A percentile compares a stretch with the other conserved stretches of the same genome.
These are phyloP conservation scores for Yamadazyma epiphylla DNA, from an alignment of 1,139 yeast genomes.

Conservation along the genomic window DNA sequence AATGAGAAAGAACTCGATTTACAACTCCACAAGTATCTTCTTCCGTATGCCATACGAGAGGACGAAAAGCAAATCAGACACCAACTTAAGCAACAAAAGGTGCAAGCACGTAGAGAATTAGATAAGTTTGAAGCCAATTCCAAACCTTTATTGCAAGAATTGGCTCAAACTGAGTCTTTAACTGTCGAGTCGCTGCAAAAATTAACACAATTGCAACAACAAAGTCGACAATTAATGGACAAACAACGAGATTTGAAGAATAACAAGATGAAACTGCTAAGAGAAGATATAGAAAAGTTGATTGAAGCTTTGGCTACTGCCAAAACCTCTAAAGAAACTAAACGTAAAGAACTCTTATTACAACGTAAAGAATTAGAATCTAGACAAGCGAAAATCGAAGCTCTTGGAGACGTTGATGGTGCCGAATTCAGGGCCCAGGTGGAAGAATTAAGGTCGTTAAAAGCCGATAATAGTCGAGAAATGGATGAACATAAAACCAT, in stretches of 20 bases:
- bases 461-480: background rate
- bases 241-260: background rate
- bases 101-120: constrained; percentile 31
- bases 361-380: background rate
- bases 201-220: background rate
- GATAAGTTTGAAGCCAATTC: constrained; percentile 24
- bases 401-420: background rate
- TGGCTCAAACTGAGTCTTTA: constrained; percentile 2
- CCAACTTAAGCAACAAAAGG: constrained; percentile 38
- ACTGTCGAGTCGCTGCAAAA: constrained; percentile 5
- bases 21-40: constrained; percentile 43
- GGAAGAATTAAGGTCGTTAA: background rate
- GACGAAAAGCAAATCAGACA: constrained; percentile 46
- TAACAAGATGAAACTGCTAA: background rate
- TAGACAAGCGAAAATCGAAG: background rate
- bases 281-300: constrained; percentile 1
- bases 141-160: constrained; percentile 27
- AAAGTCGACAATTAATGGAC: too few relatives aligned
- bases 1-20: constrained; percentile 42
- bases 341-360: constrained; percentile 1
- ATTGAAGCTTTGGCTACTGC: constrained; percentile 1
- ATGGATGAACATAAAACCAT: background rate
- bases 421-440: background rate
- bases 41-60: constrained; percentile 61
- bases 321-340: constrained; percentile 4